Evolutionary conservation across 2,329 filamentous ascomycete genomes (phyloP).

Genomic region (Verticillium dahliae): DNA sequence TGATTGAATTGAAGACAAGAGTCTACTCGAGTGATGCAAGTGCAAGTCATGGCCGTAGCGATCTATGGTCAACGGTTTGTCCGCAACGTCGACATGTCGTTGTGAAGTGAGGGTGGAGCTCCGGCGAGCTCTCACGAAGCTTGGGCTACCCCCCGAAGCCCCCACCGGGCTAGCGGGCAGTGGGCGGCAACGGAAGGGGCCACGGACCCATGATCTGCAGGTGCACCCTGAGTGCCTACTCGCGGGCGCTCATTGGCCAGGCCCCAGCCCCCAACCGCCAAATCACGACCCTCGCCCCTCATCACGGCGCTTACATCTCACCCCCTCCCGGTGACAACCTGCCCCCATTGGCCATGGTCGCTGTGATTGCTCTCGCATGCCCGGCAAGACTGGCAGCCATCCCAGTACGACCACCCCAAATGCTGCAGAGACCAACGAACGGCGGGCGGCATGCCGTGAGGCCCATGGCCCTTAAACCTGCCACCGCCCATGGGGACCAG

Average conservation of each 20-base stretch:
- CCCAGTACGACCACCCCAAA: conserved; percentile 6
- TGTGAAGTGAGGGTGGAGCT: neutral
- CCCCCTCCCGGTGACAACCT: conserved; percentile 1
- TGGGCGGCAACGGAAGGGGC: neutral
- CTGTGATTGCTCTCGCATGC: conserved; percentile 10
- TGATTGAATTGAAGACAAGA: no score
- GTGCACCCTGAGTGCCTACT: neutral
- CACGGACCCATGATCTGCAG: neutral
- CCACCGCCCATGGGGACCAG: conserved; percentile 3
- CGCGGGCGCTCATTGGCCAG: conserved; percentile 4
- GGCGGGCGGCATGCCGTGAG: neutral
- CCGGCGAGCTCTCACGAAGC: neutral
- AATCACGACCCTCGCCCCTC: conserved; percentile 5
- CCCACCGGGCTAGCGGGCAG: neutral
- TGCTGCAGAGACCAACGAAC: conserved; percentile 5
- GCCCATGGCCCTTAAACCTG: conserved; percentile 11
- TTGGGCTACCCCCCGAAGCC: neutral
- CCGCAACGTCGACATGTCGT: no score
- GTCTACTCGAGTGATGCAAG: no score
- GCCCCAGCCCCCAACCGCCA: neutral
- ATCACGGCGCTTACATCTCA: conserved; percentile 10
- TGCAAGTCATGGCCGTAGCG: no score
- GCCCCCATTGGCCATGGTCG: conserved; percentile 8
- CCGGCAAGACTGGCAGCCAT: conserved; percentile 7
- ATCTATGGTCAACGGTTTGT: no score